Percentiles rank a stretch among this genome's conserved stretches.
These are phyloP conservation scores for Ascochyta lentis DNA, from an alignment of 2,329 filamentous ascomycete species.

Conservation along the genomic window DNA sequence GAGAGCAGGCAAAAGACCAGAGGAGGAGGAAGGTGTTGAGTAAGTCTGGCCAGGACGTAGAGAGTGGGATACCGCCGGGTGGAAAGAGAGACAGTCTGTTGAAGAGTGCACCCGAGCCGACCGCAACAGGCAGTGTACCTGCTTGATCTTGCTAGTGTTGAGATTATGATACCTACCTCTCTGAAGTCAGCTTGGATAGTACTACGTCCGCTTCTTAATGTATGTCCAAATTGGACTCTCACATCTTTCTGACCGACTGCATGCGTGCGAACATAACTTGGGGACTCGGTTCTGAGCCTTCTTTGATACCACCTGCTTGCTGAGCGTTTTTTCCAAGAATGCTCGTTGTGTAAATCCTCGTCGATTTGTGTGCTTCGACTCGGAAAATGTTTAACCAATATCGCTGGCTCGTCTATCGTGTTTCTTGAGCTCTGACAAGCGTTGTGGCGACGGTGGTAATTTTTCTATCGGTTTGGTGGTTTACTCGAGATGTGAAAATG, in stretches of 20 bases:
- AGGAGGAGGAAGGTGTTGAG: slow-evolving; percentile 40
- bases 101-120: slow-evolving; percentile 1
- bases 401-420: background rate
- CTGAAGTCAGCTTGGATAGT: background rate
- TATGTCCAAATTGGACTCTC: too few relatives aligned
- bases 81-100: slow-evolving; percentile 36
- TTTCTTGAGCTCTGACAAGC: background rate
- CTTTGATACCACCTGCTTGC: too few relatives aligned
- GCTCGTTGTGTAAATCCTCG: too few relatives aligned
- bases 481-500: background rate
- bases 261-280: too few relatives aligned
- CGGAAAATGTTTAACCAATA: background rate
- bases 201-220: background rate
- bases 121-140: background rate
- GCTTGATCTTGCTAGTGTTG: background rate
- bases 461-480: background rate
- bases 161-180: slow-evolving; percentile 5
- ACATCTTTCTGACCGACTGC: too few relatives aligned
- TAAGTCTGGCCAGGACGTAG: slow-evolving; percentile 43
- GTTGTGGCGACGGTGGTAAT: background rate
- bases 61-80: slow-evolving; percentile 44
- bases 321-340: too few relatives aligned
- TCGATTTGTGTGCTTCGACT: background rate
- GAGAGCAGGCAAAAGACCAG: slow-evolving; percentile 29
- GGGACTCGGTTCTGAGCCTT: too few relatives aligned